Base-by-base conservation (phyloP, 1,284 basidiomycete species). In the Cutaneotrichosporon sp. region DNA sequence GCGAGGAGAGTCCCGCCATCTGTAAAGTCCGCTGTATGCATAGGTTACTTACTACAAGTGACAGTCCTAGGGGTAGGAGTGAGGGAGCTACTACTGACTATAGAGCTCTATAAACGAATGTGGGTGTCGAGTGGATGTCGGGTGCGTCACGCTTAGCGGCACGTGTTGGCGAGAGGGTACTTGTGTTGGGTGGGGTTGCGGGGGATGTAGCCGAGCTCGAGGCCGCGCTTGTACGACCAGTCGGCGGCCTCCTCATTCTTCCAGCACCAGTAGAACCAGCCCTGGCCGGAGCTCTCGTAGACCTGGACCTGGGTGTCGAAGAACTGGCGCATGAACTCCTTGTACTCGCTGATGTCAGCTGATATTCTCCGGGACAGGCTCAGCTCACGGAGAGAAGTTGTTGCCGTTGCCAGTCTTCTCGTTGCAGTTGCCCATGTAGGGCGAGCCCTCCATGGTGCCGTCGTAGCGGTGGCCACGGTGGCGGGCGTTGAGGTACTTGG, bases 201-300 rank as follows among this genome's bases (percentile, higher is more conserved):
- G 13, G 92, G 92, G 75, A 95, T 94, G 90, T 90, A 94, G 24
- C 92, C 92, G 60, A 87, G 84, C 4, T 81, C 77, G 45, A 95
- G 81, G 54, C 92, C 91, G 59, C 87, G 72, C 54, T 70, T 61
- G 72, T 83, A 83, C 25, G 75, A 74, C 81, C 81, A 82, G 29
- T 81, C 81, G 45, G 90, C 91, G 11, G 74, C 72, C 87, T 68
- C 88, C 87, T 74, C 92, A 86, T 70, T 71, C 70, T 78, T 78
- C 78, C 78, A 80, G 2, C 72, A 69, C 79, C 74, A 79, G 59
- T 64, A 69, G 61, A 78, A 67, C 75, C 77, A 80, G 20, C 80
- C 83, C 60, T 77, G 67, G n/a, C 74, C 75, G 54, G 70, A 71
- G 63, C 71, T 69, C 66, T 80, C 79, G 61, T 74, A 79, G 1